Evolutionary conservation across 345 rosid genomes (phyloP), one percentile per base, ranked within the genome.

Genomic region (Eucalyptus camaldulensis): DNA sequence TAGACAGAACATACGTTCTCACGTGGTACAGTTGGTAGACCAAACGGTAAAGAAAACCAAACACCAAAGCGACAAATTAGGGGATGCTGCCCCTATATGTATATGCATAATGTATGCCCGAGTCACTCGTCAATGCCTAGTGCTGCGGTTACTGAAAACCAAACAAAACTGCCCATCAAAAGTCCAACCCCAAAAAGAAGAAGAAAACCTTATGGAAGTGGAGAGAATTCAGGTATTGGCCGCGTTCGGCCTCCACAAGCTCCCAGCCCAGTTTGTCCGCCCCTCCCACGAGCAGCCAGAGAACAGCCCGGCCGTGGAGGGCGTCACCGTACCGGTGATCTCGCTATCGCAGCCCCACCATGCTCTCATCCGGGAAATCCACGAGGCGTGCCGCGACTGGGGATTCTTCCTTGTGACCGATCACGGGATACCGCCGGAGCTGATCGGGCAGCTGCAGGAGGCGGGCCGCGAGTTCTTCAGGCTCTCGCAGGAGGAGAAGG

Each of bases 401-500:
- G 96, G 95, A 13, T 91, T 92, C 40, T 89, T 93, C 87, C 62
- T 93, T 50, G 1, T 92, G 54, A 93, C 92, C 17, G 92, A 92
- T 86, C 95, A 94, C 53, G 96, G 94, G 19, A 89, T 94, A 6
- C 58, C 93, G 1, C 56, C 87, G 3, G 16, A 88, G 49, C 90
- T 94, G 91, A 88, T 94, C 86, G 27, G 86, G 80, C 91, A 88
- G 67, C 88, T 94, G 27, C 87, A 93, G 87, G 90, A 91, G 85
- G 96, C 90, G 12, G 96, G 96, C 2, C 62, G 62, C 22, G 92
- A 92, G 88, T 94, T 94, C 91, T 95, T 95, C 88, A 85, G 49
- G 33, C 91, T 93, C 25, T 93, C 96, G 0, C 92, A 89, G 29
- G 47, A 90, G 91, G 95, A 91, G 72, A 94, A 93, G 85, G 95